These are phyloP conservation scores for Vachellia collinsii DNA, from an alignment of 306 rosid genomes.

Conservation along the genomic window DNA sequence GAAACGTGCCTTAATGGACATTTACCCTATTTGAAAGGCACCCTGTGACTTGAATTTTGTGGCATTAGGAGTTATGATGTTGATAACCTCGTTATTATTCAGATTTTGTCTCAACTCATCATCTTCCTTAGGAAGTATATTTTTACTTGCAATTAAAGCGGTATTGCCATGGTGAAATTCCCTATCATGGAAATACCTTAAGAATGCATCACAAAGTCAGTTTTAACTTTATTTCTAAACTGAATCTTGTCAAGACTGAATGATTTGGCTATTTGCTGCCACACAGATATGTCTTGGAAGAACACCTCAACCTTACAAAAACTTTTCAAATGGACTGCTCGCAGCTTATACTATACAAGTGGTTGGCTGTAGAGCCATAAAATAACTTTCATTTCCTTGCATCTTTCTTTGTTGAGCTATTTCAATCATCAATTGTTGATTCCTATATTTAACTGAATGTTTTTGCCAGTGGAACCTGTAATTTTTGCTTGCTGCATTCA, in stretches of 20 bases:
- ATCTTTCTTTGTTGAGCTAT: conserved; percentile 7
- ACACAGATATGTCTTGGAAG: not conserved
- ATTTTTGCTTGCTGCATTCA: not conserved
- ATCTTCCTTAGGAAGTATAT: not conserved
- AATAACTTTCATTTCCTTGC: conserved; percentile 23
- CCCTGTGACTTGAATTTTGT: not conserved
- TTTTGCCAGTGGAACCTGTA: conserved; percentile 15
- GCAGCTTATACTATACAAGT: conserved; percentile 14
- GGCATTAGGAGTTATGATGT: not conserved
- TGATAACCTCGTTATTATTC: not conserved
- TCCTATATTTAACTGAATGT: conserved; percentile 13
- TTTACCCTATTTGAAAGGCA: not conserved
- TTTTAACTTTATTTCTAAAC: not conserved
- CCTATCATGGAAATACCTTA: not conserved
- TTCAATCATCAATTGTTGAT: conserved; percentile 12
- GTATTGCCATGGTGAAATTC: not conserved
- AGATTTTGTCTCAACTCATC: not conserved
- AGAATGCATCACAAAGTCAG: not conserved
- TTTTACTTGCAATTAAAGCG: not conserved
- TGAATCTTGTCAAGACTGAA: not conserved
- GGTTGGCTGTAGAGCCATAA: conserved; percentile 17
- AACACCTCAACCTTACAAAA: not conserved
- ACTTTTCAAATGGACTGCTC: not conserved
- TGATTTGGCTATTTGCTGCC: not conserved
- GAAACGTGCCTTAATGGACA: not conserved